phyloP scores from a whole-genome alignment of 129 eudicot species.

The Saussurea involucrata region DNA sequence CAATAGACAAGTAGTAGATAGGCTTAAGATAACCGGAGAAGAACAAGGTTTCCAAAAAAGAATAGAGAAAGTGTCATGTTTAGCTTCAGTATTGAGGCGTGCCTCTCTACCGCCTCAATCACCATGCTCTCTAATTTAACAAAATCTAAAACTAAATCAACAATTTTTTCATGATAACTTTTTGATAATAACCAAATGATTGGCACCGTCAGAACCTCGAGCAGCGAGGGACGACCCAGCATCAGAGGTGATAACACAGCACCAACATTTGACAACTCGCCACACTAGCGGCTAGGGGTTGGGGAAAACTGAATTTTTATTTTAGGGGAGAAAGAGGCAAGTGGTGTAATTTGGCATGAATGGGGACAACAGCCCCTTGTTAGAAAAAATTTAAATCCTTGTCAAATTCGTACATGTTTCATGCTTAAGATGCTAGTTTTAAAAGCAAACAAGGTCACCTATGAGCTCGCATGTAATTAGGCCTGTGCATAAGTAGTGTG shows the following conservation, averaged over 20 bases:
- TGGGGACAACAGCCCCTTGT: background rate
- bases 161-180: background rate
- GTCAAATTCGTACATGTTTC: background rate
- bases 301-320: background rate
- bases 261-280: too few relatives aligned
- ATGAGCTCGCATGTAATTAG: background rate
- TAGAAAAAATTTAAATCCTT: background rate
- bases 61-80: too few relatives aligned
- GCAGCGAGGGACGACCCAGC: background rate
- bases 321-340: background rate
- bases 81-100: too few relatives aligned
- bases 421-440: background rate
- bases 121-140: background rate
- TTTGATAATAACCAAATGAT: background rate
- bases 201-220: background rate
- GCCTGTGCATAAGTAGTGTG: background rate
- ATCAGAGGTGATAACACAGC: too few relatives aligned
- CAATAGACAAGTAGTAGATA: too few relatives aligned
- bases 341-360: background rate
- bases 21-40: too few relatives aligned
- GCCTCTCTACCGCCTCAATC: too few relatives aligned
- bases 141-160: background rate
- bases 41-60: too few relatives aligned
- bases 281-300: background rate
- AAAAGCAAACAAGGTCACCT: background rate